phyloP scores from a whole-genome alignment of 805 yeast genomes.

The Monosporozyma siamensis region DNA sequence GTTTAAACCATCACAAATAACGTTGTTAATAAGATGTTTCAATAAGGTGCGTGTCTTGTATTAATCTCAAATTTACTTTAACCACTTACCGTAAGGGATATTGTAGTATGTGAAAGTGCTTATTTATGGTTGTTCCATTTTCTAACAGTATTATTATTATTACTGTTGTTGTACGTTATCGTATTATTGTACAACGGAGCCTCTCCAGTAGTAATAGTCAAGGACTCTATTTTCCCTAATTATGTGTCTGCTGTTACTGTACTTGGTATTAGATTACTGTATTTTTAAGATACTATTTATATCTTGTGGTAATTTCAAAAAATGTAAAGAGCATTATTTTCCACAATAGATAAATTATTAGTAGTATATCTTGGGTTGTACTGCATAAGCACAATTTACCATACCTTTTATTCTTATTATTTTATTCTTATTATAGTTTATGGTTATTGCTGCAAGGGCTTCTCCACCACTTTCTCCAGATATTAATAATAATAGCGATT shows the following conservation, averaged over 20 bases:
- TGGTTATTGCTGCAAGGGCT: constrained; percentile 24
- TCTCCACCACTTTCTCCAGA: constrained; percentile 25
- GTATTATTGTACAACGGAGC: constrained; percentile 21
- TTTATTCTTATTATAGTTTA: constrained; percentile 25
- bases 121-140: constrained; percentile 1
- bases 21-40: constrained; percentile 23
- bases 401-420: constrained; percentile 11
- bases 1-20: constrained; percentile 20
- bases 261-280: constrained; percentile 24
- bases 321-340: constrained; percentile 20
- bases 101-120: constrained; percentile 19
- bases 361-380: constrained; percentile 16
- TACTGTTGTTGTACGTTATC: too few species aligned
- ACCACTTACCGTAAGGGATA: constrained; percentile 28
- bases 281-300: constrained; percentile 21
- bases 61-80: constrained; percentile 23
- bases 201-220: constrained; percentile 28
- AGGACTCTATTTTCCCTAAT: constrained; percentile 23
- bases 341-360: constrained; percentile 15
- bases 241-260: constrained; percentile 22
- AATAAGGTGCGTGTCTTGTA: constrained; percentile 19
- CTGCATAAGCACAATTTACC: constrained; percentile 15
- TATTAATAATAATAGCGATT: constrained; percentile 20
- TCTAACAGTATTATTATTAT: too few species aligned
- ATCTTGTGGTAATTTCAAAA: constrained; percentile 23